Evolutionary conservation across 208 protist genomes (phyloP).

Genomic region (Vickermania spadyakhi): DNA sequence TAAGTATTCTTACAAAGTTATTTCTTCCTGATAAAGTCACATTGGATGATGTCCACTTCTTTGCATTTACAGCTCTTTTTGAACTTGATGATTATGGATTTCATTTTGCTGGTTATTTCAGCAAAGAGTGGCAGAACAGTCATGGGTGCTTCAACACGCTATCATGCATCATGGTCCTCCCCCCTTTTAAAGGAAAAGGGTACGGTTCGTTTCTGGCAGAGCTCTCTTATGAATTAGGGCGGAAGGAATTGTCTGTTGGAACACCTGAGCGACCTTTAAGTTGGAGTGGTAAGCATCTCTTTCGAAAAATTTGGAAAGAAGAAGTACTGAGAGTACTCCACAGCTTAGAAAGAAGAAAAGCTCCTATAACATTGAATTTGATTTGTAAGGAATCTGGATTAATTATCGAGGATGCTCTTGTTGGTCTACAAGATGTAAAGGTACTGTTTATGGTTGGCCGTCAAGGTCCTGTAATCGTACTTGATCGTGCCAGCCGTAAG

Average conservation of each 20-base stretch:
- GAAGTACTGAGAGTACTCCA: constrained; percentile 45
- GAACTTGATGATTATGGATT: constrained; percentile 64
- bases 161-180: constrained; percentile 66
- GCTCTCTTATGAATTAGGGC: constrained; percentile 63
- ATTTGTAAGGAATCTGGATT: constrained; percentile 44
- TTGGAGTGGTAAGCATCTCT: constrained; percentile 36
- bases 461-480: constrained; percentile 24
- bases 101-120: constrained; percentile 74
- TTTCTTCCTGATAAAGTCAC: constrained; percentile 68
- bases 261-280: constrained; percentile 66
- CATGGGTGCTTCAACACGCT: constrained; percentile 54
- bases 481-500: constrained; percentile 3
- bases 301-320: constrained; percentile 49
- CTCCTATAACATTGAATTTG: constrained; percentile 37
- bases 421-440: constrained; percentile 44
- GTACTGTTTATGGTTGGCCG: constrained; percentile 34
- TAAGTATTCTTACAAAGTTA: constrained; percentile 41
- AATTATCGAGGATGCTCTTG: constrained; percentile 52
- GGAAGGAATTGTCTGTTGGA: constrained; percentile 37
- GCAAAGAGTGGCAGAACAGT: constrained; percentile 57
- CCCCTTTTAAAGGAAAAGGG: constrained; percentile 51
- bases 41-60: constrained; percentile 72
- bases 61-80: constrained; percentile 51
- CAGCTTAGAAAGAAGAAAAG: constrained; percentile 20
- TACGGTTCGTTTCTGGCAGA: constrained; percentile 56